Evolutionary conservation across 148 eudicot genomes (phyloP), one percentile per base, ranked within the genome.

Genomic region (Cornus kousa): DNA sequence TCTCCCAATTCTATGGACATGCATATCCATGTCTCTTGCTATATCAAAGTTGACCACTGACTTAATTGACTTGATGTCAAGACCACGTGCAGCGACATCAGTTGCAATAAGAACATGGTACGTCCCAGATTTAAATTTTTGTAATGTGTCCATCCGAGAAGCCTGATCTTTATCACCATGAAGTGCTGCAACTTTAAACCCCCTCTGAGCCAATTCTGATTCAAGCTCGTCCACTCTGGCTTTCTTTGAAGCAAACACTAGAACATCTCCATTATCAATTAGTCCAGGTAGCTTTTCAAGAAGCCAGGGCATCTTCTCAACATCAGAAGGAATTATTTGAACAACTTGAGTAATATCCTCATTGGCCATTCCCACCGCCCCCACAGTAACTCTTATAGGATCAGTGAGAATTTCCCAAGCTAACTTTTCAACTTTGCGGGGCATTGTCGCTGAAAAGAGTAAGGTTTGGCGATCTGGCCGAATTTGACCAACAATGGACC

Each of bases 31-130:
- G 77, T 96, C 99, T 82, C 87, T 94, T 62, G 99, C 99, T 74
- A 91, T 92, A 85, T 96, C 99, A 88, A 88, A 92, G 80, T 96
- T 96, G 37, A 96, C 99, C 75, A 96, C 99, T 39, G 99, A 93
- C 86, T 96, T 96, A 62, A 96, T 87, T 53, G 99, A 96, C 78
- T 96, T 96, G 79, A 96, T 96, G 84, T 96, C 99, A 80, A 96
- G 95, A 83, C 99, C 99, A 66, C 99, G 97, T 79, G 99, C 99
- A 82, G 99, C 99, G 74, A 96, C 99, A 94, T 96, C 99, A 55
- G 99, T 96, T 71, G 98, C 98, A 75, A 96, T 85, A 76, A 96
- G 94, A 80, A 96, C 99, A 86, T 96, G 99, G 72, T 87, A 92
- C 7, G 87, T 84, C 60, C 99, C 99, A 75, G 91, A 78, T 82